A percentile compares a stretch with the other conserved stretches of the same genome.
Evolutionary conservation across 768 basidiomycete species (phyloP).

Genomic region (Boletus speciosus): DNA sequence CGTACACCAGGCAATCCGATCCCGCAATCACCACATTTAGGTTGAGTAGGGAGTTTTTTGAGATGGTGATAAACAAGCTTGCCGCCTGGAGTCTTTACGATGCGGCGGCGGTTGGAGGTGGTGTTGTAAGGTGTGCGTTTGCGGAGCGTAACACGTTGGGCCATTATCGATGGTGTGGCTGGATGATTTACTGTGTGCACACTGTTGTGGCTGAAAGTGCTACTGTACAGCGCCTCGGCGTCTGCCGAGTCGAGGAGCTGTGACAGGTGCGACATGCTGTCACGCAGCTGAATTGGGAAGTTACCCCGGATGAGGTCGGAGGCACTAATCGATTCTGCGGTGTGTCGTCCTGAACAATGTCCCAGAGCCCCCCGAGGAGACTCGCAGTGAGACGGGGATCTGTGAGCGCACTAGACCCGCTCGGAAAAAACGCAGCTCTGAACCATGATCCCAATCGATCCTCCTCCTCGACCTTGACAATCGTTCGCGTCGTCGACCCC

Average conservation of each 20-base stretch:
- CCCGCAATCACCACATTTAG: slow-evolving; percentile 99
- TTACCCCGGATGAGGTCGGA: not conserved
- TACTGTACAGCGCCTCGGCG: slow-evolving; percentile 23
- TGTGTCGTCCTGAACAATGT: slow-evolving; percentile 10
- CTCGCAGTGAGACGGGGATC: slow-evolving; percentile 66
- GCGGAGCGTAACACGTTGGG: slow-evolving; percentile 99
- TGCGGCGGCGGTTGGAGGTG: slow-evolving; percentile 89
- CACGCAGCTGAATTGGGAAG: slow-evolving; percentile 4
- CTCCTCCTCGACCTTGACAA: slow-evolving; percentile 65
- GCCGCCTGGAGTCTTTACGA: slow-evolving; percentile 98
- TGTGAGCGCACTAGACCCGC: slow-evolving; percentile 64
- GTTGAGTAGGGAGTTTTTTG: slow-evolving; percentile 87
- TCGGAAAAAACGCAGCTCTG: slow-evolving; percentile 49
- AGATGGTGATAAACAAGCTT: slow-evolving; percentile 97
- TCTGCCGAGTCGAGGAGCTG: slow-evolving; percentile 4
- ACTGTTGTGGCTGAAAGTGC: slow-evolving; percentile 19
- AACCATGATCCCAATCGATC: slow-evolving; percentile 53
- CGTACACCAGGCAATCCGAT: slow-evolving; percentile 90
- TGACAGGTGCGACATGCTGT: not conserved
- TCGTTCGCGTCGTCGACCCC: slow-evolving; percentile 58
- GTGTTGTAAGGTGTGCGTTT: slow-evolving; percentile 99
- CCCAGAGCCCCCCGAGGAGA: slow-evolving; percentile 20
- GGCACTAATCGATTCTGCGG: slow-evolving; percentile 1
- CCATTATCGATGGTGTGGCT: slow-evolving; percentile 52
- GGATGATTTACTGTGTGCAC: not conserved